Evolutionary conservation across 2,329 filamentous ascomycete genomes (phyloP).

Genomic region (Calonectria honghensis): DNA sequence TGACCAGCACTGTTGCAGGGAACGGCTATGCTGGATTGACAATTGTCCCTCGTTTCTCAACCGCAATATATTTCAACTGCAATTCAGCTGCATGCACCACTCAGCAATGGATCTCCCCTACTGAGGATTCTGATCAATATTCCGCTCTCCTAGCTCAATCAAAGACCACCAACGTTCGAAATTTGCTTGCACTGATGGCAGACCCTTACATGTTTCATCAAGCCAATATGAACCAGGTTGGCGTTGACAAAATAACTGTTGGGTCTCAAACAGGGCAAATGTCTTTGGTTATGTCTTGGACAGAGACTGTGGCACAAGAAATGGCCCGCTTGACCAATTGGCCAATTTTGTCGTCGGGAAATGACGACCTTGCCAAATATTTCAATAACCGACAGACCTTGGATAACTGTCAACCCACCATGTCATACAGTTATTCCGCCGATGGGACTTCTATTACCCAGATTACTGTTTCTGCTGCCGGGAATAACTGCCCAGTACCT

Average conservation of each 20-base stretch:
- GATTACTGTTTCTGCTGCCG: constrained; percentile 32
- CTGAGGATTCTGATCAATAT: constrained; percentile 25
- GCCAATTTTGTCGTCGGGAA: constrained; percentile 42
- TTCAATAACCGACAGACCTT: constrained; percentile 43
- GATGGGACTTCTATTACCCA: constrained; percentile 31
- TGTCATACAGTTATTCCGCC: constrained; percentile 37
- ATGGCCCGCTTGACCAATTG: constrained; percentile 43
- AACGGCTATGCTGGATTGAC: constrained; percentile 43
- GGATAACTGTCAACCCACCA: constrained; percentile 37
- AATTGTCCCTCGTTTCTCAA: constrained; percentile 44
- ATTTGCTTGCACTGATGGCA: constrained; percentile 37
- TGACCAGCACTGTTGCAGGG: constrained; percentile 40
- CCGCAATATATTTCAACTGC: constrained; percentile 46
- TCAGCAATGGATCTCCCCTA: constrained; percentile 39
- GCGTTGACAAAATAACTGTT: constrained; percentile 35
- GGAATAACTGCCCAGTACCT: constrained; percentile 38
- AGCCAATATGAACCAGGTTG: constrained; percentile 42
- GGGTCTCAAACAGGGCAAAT: constrained; percentile 40
- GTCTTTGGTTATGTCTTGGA: constrained; percentile 45
- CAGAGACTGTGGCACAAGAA: constrained; percentile 45
- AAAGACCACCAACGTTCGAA: constrained; percentile 38
- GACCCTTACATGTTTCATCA: constrained; percentile 50
- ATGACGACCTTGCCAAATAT: constrained; percentile 43
- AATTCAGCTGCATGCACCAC: constrained; percentile 40
- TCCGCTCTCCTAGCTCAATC: constrained; percentile 38